A percentile compares a stretch with the other conserved stretches of the same genome.
Evolutionary conservation across 1,284 basidiomycete species (phyloP).

Genomic region (Papiliotrema terrestris): DNA sequence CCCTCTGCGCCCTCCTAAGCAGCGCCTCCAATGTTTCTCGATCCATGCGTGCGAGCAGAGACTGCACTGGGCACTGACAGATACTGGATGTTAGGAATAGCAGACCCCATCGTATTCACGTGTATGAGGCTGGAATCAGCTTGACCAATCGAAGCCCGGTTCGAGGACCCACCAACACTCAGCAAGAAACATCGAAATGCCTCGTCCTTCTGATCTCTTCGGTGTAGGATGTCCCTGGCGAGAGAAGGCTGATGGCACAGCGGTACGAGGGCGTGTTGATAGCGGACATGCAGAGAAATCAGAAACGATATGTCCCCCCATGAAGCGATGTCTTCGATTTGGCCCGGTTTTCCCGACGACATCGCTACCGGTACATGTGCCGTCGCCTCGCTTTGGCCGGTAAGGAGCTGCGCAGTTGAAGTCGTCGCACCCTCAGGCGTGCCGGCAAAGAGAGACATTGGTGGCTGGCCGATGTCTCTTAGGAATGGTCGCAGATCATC

Average conservation of each 20-base stretch:
- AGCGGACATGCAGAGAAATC: slow-evolving; percentile 44
- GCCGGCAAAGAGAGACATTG: too few relatives aligned
- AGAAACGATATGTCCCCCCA: slow-evolving; percentile 46
- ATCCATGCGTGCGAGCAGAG: background rate
- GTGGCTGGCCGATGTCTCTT: too few relatives aligned
- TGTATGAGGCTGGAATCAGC: slow-evolving; percentile 35
- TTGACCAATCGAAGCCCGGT: background rate
- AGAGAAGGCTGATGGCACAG: slow-evolving; percentile 47
- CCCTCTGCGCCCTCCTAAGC: background rate
- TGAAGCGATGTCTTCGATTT: slow-evolving; percentile 42
- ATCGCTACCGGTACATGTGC: too few relatives aligned
- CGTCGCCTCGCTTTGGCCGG: too few relatives aligned
- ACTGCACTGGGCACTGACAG: background rate
- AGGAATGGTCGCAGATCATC: too few relatives aligned
- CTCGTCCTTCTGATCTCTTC: slow-evolving; percentile 41
- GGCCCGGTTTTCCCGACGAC: slow-evolving; percentile 17
- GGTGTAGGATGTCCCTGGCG: slow-evolving; percentile 38
- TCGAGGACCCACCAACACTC: slow-evolving; percentile 33
- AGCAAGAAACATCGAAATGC: slow-evolving; percentile 45
- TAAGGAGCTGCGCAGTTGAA: too few relatives aligned
- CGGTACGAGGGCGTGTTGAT: slow-evolving; percentile 43
- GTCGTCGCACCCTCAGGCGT: too few relatives aligned
- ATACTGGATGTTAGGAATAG: background rate
- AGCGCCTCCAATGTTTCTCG: background rate
- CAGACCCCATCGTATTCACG: background rate